phyloP scores from a whole-genome alignment of 306 rosid species.

The Prunus mira region DNA sequence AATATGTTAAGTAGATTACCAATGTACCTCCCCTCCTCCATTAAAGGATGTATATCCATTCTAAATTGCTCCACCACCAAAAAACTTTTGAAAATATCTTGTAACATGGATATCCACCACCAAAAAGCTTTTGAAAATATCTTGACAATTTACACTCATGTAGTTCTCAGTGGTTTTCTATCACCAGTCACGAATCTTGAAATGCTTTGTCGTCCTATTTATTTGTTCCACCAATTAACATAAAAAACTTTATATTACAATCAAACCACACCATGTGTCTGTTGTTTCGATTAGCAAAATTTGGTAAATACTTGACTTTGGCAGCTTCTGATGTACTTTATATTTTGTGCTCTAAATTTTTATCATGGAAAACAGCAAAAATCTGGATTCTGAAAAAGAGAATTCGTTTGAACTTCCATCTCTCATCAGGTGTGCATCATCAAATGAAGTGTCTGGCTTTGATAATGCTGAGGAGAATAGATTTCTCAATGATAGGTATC shows the following conservation, averaged over 20 bases:
- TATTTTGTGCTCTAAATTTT: slow-evolving; percentile 3
- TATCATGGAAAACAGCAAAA: slow-evolving; percentile 35
- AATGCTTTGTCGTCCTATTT: slow-evolving; percentile 1
- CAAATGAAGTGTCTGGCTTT: slow-evolving; percentile 54
- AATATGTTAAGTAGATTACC: too few relatives aligned
- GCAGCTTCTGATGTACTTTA: too few relatives aligned
- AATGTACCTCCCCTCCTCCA: too few relatives aligned
- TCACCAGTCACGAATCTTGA: not conserved
- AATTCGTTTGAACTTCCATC: slow-evolving; percentile 49
- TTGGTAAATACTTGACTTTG: not conserved
- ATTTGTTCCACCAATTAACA: not conserved
- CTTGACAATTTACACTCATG: too few relatives aligned
- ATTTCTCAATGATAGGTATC: not conserved
- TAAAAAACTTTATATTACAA: not conserved
- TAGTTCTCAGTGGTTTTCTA: too few relatives aligned
- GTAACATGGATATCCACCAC: too few relatives aligned
- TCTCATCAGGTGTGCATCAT: slow-evolving; percentile 48
- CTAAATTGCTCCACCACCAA: too few relatives aligned
- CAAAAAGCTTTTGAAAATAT: too few relatives aligned
- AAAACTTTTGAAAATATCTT: too few relatives aligned
- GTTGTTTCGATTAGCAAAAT: not conserved
- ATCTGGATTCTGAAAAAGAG: slow-evolving; percentile 17
- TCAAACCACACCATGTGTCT: not conserved
- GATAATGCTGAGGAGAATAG: slow-evolving; percentile 32
- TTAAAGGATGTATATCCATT: too few relatives aligned